Percentiles rank a stretch among this genome's conserved stretches.
phyloP scores from a whole-genome alignment of 2,329 filamentous ascomycete species.

The Arthrobotrys sinensis region DNA sequence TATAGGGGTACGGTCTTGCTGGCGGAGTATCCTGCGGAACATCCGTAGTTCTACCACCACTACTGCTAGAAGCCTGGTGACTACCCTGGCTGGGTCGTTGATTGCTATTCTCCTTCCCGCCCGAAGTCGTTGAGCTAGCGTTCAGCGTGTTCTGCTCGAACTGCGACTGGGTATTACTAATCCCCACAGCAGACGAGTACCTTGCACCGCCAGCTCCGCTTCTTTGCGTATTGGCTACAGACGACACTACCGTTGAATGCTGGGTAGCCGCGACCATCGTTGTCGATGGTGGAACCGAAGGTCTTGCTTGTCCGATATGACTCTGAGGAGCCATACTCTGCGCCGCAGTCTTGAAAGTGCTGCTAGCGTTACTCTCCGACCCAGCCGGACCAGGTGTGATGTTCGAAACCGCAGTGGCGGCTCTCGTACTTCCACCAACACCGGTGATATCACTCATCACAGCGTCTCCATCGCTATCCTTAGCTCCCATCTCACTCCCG shows the following conservation, averaged over 20 bases:
- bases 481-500: constrained; percentile 47
- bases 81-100: constrained; percentile 31
- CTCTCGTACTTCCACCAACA: constrained; percentile 25
- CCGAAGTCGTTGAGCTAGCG: constrained; percentile 86
- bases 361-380: constrained; percentile 63
- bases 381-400: constrained; percentile 2
- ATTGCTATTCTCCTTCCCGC: constrained; percentile 71
- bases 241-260: constrained; percentile 37
- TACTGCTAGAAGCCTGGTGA: constrained; percentile 72
- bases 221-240: constrained; percentile 38
- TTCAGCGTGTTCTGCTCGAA: constrained; percentile 80
- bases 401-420: constrained; percentile 21
- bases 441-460: constrained; percentile 58
- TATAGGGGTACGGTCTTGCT: constrained; percentile 28
- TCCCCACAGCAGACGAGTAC: constrained; percentile 59
- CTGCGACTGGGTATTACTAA: constrained; percentile 73
- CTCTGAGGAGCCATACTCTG: constrained; percentile 70
- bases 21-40: constrained; percentile 59
- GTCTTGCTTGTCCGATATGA: constrained; percentile 69
- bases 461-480: constrained; percentile 57
- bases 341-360: constrained; percentile 71
- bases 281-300: constrained; percentile 67
- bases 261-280: constrained; percentile 70
- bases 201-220: constrained; percentile 58
- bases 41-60: constrained; percentile 35